Percentiles rank a stretch among this genome's conserved stretches.
Evolutionary conservation across 192 early-diverging fungal genomes (phyloP).

Genomic region (Mortierella hygrophila): DNA sequence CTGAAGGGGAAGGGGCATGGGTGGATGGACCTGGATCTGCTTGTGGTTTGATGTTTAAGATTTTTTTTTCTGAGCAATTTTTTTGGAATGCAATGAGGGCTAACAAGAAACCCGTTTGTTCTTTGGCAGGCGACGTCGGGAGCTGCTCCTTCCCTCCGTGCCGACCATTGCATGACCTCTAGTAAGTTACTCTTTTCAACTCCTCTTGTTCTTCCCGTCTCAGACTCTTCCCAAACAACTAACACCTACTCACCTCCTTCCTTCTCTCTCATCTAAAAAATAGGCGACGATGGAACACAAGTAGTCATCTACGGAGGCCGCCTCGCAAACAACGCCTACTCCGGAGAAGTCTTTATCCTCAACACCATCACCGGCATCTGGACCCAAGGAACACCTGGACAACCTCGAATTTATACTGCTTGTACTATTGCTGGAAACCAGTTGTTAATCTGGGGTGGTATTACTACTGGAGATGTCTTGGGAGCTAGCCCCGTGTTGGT

Average conservation of each 20-base stretch:
- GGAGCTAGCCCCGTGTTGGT: conserved; percentile 2
- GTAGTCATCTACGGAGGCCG: conserved; percentile 41
- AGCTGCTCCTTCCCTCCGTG: conserved; percentile 17
- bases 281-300: conserved; percentile 36
- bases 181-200: conserved; percentile 22
- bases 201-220: neutral
- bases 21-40: neutral
- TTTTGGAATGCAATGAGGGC: no score
- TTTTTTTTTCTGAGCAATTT: neutral
- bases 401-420: conserved; percentile 16
- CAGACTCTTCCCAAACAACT: neutral
- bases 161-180: conserved; percentile 48
- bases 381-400: conserved; percentile 20
- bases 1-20: neutral
- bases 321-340: neutral
- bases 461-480: neutral
- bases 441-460: conserved; percentile 41
- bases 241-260: neutral
- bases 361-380: conserved; percentile 16
- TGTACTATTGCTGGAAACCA: conserved; percentile 43
- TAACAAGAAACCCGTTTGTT: neutral
- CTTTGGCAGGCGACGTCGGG: conserved; percentile 22
- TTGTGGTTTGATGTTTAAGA: neutral
- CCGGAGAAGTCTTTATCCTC: conserved; percentile 30
- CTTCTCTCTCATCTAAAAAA: neutral